phyloP scores from a whole-genome alignment of 2,329 filamentous ascomycete species.

The Trichophyton schoenleinii region DNA sequence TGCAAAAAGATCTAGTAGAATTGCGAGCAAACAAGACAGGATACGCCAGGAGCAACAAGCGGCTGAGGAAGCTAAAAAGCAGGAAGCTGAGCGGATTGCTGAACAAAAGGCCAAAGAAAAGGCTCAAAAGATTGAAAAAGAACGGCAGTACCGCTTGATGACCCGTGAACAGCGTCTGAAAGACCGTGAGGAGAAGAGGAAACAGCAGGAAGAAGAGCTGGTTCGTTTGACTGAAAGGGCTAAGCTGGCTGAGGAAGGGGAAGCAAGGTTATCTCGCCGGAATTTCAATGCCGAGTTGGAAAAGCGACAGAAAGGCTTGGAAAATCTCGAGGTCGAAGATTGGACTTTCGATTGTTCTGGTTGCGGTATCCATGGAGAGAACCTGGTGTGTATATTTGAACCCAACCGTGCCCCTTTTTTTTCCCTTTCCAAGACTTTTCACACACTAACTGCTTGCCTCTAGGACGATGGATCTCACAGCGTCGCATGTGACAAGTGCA shows the following conservation, averaged over 20 bases:
- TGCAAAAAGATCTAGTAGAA: slow-evolving; percentile 82
- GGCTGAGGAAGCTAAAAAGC: slow-evolving; percentile 57
- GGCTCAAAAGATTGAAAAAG: slow-evolving; percentile 55
- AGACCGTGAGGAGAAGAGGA: slow-evolving; percentile 71
- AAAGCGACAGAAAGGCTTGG: slow-evolving; percentile 61
- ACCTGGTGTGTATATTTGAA: slow-evolving; percentile 40
- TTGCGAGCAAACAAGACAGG: slow-evolving; percentile 69
- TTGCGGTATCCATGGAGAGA: slow-evolving; percentile 79
- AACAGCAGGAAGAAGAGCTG: slow-evolving; percentile 74
- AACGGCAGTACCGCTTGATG: slow-evolving; percentile 65
- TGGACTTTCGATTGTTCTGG: slow-evolving; percentile 90
- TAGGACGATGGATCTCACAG: slow-evolving; percentile 86
- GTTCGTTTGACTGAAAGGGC: slow-evolving; percentile 65
- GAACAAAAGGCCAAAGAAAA: slow-evolving; percentile 47
- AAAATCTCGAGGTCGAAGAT: slow-evolving; percentile 60
- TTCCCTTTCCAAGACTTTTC: neutral
- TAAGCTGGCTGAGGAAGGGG: slow-evolving; percentile 44
- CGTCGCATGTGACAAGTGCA: slow-evolving; percentile 86
- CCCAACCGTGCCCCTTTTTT: neutral
- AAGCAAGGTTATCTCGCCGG: slow-evolving; percentile 60
- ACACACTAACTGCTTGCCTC: neutral
- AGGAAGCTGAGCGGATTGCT: slow-evolving; percentile 50
- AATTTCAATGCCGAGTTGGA: slow-evolving; percentile 73
- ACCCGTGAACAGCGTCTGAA: slow-evolving; percentile 75
- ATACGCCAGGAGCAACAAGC: slow-evolving; percentile 61